These are phyloP conservation scores for Lithohypha guttulata DNA, from an alignment of 2,329 filamentous ascomycete genomes.

Conservation along the genomic window DNA sequence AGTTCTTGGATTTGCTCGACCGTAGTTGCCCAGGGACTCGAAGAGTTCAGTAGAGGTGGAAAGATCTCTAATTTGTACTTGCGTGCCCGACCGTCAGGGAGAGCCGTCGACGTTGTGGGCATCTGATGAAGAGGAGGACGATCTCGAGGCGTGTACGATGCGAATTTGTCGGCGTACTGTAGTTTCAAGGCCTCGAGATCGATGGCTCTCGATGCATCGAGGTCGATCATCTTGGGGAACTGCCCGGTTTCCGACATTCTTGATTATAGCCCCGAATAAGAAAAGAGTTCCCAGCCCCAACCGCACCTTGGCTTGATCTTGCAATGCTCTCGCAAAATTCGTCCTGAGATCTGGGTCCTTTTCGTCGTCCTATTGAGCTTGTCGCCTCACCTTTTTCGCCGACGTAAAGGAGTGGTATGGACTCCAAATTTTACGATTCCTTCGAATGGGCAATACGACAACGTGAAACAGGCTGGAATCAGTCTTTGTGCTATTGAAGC, in stretches of 20 bases:
- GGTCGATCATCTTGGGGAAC: conserved; percentile 8
- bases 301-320: too few relatives aligned
- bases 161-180: conserved; percentile 8
- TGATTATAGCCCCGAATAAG: too few relatives aligned
- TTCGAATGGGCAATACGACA: too few relatives aligned
- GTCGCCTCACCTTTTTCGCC: too few relatives aligned
- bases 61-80: conserved; percentile 32
- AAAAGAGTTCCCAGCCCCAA: too few relatives aligned
- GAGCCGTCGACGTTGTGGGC: neutral
- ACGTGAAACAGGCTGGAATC: too few relatives aligned
- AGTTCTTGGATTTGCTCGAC: conserved; percentile 50
- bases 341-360: too few relatives aligned
- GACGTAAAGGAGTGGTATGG: too few relatives aligned
- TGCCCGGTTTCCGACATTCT: conserved; percentile 9
- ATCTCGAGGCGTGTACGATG: conserved; percentile 5
- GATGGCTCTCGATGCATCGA: conserved; percentile 3
- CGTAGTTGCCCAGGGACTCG: conserved; percentile 65
- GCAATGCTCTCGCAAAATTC: too few relatives aligned
- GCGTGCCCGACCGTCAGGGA: conserved; percentile 1
- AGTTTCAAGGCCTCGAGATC: conserved; percentile 6
- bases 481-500: too few relatives aligned
- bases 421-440: too few relatives aligned
- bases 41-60: conserved; percentile 63
- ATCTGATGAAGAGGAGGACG: neutral
- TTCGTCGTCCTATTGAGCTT: too few relatives aligned